Evolutionary conservation across 192 early-diverging fungal genomes (phyloP), one percentile per base, ranked within the genome.

Genomic region (Coemansia sp.): DNA sequence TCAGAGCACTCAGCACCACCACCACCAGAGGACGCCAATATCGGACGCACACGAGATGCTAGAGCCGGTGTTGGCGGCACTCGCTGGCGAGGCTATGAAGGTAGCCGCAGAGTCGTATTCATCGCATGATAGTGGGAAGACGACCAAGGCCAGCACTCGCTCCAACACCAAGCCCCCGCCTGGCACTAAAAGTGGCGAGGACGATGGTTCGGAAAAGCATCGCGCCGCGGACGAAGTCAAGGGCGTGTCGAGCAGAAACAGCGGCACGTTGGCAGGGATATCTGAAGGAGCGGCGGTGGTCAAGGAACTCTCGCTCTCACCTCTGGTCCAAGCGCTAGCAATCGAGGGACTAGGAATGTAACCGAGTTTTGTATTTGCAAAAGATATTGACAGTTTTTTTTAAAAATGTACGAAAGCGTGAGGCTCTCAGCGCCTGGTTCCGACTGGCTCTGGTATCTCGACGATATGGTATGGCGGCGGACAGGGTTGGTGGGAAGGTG

Each of bases 271-370:
- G 11, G 30, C 35, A 6, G 59, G 35, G 23, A 17, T 23, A 61
- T 61, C 37, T 4, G 59, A 61, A 19, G 59, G 35, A 39, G 28
- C 19, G 3, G 50, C 19, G 3, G 50, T 55, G 28, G 63, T 72
- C 21, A 68, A 70, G 58, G 81, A 83, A 14, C 50, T 78, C 6
- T 39, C 70, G 62, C 70, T 83, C n/a, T 83, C 81, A 38, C 28
- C 40, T 6, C 61, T 75, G 3, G 81, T 83, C 16, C 60, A 69
- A 11, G 76, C 81, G 10, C 67, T 83, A 66, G 72, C 76, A 26
- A 72, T 83, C 23, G 81, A 83, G 28, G 81, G 81, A 0, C 66
- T 83, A 19, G 81, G 81, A 0, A 78, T 83, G 76, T 83, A 73
- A 38, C 7, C 23, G 6, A 30, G 33, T 5, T 57, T 5, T 57